phyloP scores from a whole-genome alignment of 2,329 filamentous ascomycete genomes.

The Tothia fuscella region DNA sequence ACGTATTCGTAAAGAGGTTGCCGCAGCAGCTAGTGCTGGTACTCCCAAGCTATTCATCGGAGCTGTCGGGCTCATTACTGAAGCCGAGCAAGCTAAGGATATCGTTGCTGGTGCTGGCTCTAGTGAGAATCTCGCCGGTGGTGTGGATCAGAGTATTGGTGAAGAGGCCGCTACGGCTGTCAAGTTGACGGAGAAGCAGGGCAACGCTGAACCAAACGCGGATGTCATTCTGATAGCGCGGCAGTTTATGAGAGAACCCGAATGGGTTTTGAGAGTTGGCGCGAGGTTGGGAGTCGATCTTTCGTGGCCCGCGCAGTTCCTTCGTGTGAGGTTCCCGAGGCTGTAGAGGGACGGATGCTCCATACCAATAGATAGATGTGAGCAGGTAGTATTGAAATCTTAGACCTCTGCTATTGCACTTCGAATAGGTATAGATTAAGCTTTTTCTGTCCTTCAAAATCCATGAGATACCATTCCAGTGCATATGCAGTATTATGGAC shows the following conservation, averaged over 20 bases:
- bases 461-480: no score
- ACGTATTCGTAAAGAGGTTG: constrained; percentile 30
- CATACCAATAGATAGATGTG: no score
- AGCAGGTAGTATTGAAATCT: no score
- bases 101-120: constrained; percentile 23
- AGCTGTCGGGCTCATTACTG: constrained; percentile 42
- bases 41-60: constrained; percentile 32
- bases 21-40: constrained; percentile 18
- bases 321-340: constrained; percentile 8
- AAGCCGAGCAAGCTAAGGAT: constrained; percentile 37
- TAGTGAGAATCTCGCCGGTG: not conserved
- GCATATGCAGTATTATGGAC: no score
- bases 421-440: no score
- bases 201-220: constrained; percentile 24
- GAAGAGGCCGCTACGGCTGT: constrained; percentile 21
- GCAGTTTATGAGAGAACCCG: constrained; percentile 43
- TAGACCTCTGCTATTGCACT: no score
- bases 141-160: constrained; percentile 4
- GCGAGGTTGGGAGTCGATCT: constrained; percentile 37
- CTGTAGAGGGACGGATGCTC: no score
- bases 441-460: no score
- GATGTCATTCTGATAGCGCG: constrained; percentile 41
- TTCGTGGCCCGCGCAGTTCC: constrained; percentile 37
- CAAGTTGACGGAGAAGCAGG: constrained; percentile 24
- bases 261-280: constrained; percentile 42